Evolutionary conservation across 345 rosid species (phyloP).

Genomic region (Sapria himalayana): DNA sequence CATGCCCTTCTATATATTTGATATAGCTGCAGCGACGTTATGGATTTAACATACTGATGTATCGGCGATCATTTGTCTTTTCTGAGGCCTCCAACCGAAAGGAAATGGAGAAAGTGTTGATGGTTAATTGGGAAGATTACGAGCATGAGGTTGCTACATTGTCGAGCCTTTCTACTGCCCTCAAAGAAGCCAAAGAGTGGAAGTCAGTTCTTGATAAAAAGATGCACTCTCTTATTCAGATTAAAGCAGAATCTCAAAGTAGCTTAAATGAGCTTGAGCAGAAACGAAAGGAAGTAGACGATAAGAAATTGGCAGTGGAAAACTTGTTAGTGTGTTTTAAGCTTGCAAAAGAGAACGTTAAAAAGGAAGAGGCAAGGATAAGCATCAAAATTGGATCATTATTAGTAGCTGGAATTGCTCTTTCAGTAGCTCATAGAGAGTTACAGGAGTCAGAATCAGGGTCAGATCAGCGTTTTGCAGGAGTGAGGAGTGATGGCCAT

Average conservation of each 20-base stretch:
- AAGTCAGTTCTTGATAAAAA: constrained; percentile 31
- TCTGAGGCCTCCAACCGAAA: constrained; percentile 6
- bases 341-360: constrained; percentile 30
- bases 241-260: constrained; percentile 44
- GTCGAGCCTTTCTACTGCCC: constrained; percentile 72
- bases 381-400: constrained; percentile 48
- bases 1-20: too few relatives aligned
- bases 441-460: too few relatives aligned
- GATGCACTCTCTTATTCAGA: constrained; percentile 58
- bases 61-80: too few relatives aligned
- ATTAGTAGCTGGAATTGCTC: constrained; percentile 49
- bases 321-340: constrained; percentile 21
- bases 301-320: constrained; percentile 24
- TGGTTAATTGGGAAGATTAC: constrained; percentile 87
- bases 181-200: constrained; percentile 39
- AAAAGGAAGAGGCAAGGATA: constrained; percentile 49
- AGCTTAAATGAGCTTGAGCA: constrained; percentile 60
- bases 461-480: constrained; percentile 34
- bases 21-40: too few relatives aligned
- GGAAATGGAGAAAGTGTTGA: constrained; percentile 18
- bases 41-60: too few relatives aligned
- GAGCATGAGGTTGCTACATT: constrained; percentile 64
- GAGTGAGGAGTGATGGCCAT: constrained; percentile 42
- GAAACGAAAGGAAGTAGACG: constrained; percentile 54
- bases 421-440: constrained; percentile 45